Percentiles rank a stretch among this genome's conserved stretches.
Evolutionary conservation across 352 stramenopile genomes (phyloP).

Genomic region (Phytophthora pisi): DNA sequence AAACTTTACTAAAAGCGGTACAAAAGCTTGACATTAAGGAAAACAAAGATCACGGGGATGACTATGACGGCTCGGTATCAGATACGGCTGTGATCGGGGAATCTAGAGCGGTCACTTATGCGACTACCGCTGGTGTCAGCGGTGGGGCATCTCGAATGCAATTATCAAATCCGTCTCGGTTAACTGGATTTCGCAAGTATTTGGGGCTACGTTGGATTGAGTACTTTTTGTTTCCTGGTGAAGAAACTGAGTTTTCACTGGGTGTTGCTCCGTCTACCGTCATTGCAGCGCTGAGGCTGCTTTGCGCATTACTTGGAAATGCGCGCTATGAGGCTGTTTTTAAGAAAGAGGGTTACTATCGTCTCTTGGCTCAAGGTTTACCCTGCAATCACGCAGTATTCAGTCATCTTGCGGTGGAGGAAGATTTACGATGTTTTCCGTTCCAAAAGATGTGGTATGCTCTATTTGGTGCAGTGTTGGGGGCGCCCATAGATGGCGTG

Average conservation of each 20-base stretch:
- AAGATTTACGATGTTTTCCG: slow-evolving; percentile 37
- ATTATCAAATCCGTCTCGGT: slow-evolving; percentile 41
- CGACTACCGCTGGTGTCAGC: slow-evolving; percentile 13
- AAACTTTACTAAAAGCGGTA: slow-evolving; percentile 68
- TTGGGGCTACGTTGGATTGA: slow-evolving; percentile 68
- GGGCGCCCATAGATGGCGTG: slow-evolving; percentile 62
- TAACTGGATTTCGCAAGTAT: slow-evolving; percentile 68
- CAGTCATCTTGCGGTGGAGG: slow-evolving; percentile 8
- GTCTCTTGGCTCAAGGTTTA: slow-evolving; percentile 62
- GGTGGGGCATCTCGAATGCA: slow-evolving; percentile 47
- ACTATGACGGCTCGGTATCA: slow-evolving; percentile 10
- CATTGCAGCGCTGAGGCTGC: slow-evolving; percentile 54
- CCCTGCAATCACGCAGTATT: slow-evolving; percentile 50
- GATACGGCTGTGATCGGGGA: slow-evolving; percentile 4
- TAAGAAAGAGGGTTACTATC: slow-evolving; percentile 75
- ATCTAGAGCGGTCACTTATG: slow-evolving; percentile 1
- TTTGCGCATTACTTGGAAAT: slow-evolving; percentile 52
- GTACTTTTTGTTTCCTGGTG: slow-evolving; percentile 61
- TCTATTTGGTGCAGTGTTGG: slow-evolving; percentile 69
- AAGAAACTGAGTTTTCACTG: slow-evolving; percentile 37
- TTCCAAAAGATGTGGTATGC: slow-evolving; percentile 78
- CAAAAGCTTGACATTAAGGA: slow-evolving; percentile 81
- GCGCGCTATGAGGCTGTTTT: slow-evolving; percentile 60
- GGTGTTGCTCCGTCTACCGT: slow-evolving; percentile 55
- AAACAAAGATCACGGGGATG: slow-evolving; percentile 52